phyloP scores from a whole-genome alignment of 2,329 filamentous ascomycete genomes.

The Colletotrichum sp. region DNA sequence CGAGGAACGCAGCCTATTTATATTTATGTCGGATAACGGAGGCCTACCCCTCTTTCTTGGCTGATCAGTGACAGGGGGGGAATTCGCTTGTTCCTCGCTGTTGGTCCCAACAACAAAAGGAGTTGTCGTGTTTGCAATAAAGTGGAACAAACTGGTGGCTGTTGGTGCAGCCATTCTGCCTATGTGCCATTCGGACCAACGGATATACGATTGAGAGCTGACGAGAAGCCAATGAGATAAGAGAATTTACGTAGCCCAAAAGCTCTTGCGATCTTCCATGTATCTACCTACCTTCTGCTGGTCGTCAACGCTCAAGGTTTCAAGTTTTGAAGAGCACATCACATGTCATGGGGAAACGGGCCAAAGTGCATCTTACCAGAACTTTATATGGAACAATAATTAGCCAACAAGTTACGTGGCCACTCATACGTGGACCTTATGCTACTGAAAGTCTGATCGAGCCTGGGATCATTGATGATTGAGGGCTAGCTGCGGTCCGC shows the following conservation, averaged over 20 bases:
- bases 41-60: background rate
- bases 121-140: background rate
- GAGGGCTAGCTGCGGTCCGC: background rate
- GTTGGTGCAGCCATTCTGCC: background rate
- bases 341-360: too few species aligned
- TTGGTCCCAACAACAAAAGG: background rate
- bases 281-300: background rate
- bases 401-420: background rate
- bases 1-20: background rate
- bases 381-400: background rate
- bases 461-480: background rate
- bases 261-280: background rate
- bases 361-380: background rate
- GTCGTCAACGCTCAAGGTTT: too few species aligned
- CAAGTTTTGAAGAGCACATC: too few species aligned
- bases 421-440: background rate
- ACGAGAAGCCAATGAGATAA: background rate
- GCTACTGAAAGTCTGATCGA: background rate
- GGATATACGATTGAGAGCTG: background rate
- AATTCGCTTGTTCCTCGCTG: background rate
- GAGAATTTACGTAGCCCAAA: background rate
- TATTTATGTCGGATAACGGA: background rate
- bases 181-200: background rate
- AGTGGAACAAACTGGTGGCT: background rate
- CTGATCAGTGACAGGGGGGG: background rate